Conservation (phyloP, 208 protist genomes). For the Crithidia thermophila region DNA sequence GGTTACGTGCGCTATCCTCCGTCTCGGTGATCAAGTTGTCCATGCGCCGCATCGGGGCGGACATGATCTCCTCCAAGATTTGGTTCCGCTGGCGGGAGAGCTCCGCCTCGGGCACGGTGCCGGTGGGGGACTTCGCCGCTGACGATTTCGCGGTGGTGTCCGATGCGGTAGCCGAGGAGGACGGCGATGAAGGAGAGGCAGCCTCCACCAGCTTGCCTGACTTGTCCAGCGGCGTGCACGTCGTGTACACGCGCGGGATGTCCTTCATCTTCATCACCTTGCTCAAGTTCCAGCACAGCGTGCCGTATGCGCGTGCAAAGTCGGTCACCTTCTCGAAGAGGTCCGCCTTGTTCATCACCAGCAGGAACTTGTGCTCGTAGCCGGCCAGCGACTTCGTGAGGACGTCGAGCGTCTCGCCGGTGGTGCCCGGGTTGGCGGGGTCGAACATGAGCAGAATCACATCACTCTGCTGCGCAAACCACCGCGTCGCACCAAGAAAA, state of each 20-base stretch:
- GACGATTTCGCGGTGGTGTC: no score
- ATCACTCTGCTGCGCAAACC: constrained; percentile 91
- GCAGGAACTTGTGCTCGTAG: constrained; percentile 89
- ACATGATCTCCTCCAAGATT: constrained; percentile 58
- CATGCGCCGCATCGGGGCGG: constrained; percentile 66
- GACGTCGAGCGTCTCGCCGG: constrained; percentile 92
- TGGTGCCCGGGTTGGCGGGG: constrained; percentile 86
- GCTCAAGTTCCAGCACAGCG: constrained; percentile 93
- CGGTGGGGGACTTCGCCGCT: background rate
- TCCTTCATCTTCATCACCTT: constrained; percentile 92
- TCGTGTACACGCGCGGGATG: constrained; percentile 92
- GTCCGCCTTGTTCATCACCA: constrained; percentile 92
- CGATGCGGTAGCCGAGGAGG: no score
- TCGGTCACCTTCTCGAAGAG: constrained; percentile 83
- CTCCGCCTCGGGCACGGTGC: constrained; percentile 47
- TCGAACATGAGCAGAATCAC: constrained; percentile 93
- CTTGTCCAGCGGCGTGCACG: constrained; percentile 47
- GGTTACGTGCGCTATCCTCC: constrained; percentile 58
- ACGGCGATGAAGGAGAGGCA: no score
- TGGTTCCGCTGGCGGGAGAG: constrained; percentile 57
- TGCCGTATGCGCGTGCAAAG: constrained; percentile 89
- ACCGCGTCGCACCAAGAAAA: constrained; percentile 78
- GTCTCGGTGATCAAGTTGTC: constrained; percentile 81
- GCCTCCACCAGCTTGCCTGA: background rate
- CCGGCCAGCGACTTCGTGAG: constrained; percentile 85